Evolutionary conservation across 2,329 filamentous ascomycete genomes (phyloP).

Genomic region (Teratosphaeria viscida): DNA sequence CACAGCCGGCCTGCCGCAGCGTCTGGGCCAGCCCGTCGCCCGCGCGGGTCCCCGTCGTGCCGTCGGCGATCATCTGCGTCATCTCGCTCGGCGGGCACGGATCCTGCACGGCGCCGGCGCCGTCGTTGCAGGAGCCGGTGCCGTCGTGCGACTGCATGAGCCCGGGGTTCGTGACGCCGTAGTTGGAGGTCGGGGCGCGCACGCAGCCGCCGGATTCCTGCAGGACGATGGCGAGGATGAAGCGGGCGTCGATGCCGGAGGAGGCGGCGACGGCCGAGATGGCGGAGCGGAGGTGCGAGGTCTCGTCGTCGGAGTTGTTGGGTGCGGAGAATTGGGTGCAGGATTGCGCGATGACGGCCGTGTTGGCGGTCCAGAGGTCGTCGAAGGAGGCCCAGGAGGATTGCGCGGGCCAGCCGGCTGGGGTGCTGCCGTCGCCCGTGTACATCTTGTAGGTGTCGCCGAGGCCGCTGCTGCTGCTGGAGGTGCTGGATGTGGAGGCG

Average conservation of each 20-base stretch:
- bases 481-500: not conserved
- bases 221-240: slow-evolving; percentile 36
- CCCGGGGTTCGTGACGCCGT: slow-evolving; percentile 35
- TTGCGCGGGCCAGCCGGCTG: slow-evolving; percentile 17
- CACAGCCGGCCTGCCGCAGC: slow-evolving; percentile 22
- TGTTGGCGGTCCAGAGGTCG: slow-evolving; percentile 26
- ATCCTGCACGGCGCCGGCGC: slow-evolving; percentile 19
- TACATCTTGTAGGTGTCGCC: slow-evolving; percentile 5
- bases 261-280: slow-evolving; percentile 25
- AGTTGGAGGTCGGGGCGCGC: slow-evolving; percentile 33
- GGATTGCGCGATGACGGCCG: slow-evolving; percentile 26
- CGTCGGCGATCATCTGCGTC: slow-evolving; percentile 34
- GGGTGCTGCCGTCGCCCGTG: slow-evolving; percentile 10
- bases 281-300: slow-evolving; percentile 27
- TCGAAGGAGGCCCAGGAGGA: slow-evolving; percentile 15
- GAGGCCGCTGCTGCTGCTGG: slow-evolving; percentile 1
- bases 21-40: slow-evolving; percentile 35
- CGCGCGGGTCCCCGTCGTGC: slow-evolving; percentile 30
- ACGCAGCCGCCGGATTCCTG: slow-evolving; percentile 40
- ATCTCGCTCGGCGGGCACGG: slow-evolving; percentile 33
- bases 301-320: slow-evolving; percentile 32
- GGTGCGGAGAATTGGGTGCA: slow-evolving; percentile 27
- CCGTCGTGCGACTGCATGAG: slow-evolving; percentile 38
- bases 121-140: slow-evolving; percentile 27
- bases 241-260: slow-evolving; percentile 29